Percentiles rank a stretch among this genome's conserved stretches.
Evolutionary conservation across 129 eudicot genomes (phyloP).

Genomic region (Tagetes erecta): DNA sequence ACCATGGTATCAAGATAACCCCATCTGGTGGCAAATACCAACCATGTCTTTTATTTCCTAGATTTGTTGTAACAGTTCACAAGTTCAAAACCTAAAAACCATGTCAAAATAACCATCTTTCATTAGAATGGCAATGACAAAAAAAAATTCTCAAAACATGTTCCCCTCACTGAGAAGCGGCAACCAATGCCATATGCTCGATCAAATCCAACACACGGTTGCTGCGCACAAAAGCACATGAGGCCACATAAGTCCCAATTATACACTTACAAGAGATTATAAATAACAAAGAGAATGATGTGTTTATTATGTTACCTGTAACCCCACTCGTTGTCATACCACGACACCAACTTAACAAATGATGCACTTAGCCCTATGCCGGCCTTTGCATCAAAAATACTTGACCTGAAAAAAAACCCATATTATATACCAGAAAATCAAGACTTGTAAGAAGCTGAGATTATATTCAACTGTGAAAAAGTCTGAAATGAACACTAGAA

Average conservation of each 20-base stretch:
- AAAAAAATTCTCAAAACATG: neutral
- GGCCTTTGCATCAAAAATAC: conserved; percentile 92
- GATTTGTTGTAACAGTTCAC: conserved; percentile 5
- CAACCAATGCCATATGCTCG: conserved; percentile 91
- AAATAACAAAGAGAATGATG: neutral
- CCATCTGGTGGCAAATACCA: conserved; percentile 9
- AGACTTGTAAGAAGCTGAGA: neutral
- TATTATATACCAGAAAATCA: neutral
- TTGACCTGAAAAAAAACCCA: conserved; percentile 52
- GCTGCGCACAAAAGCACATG: conserved; percentile 47
- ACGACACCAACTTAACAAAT: conserved; percentile 82
- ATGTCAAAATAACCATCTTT: neutral
- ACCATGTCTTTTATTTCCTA: conserved; percentile 35
- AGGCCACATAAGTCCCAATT: neutral
- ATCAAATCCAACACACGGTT: conserved; percentile 95
- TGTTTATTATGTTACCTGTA: conserved; percentile 59
- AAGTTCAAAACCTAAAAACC: conserved; percentile 26
- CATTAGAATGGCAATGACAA: conserved; percentile 15
- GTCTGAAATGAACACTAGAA: neutral
- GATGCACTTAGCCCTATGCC: conserved; percentile 80
- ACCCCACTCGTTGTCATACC: conserved; percentile 99
- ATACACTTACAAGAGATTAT: neutral
- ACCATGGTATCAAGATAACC: neutral
- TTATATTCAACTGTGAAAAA: neutral
- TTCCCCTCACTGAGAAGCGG: conserved; percentile 39